phyloP scores from a whole-genome alignment of 805 yeast genomes.

The Huiozyma naganishii region DNA sequence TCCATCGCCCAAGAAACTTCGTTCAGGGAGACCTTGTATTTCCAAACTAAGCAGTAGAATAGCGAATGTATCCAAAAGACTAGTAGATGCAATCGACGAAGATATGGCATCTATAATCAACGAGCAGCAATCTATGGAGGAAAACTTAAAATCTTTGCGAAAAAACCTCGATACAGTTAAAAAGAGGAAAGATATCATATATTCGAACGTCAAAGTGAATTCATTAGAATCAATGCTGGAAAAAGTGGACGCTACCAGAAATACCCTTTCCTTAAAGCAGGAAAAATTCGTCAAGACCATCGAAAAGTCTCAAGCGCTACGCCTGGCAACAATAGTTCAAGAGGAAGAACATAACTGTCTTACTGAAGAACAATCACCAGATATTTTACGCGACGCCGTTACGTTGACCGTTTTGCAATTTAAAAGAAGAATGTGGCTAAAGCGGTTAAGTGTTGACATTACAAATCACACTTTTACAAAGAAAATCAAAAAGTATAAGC shows the following conservation, averaged over 20 bases:
- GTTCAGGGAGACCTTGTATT: neutral
- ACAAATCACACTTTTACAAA: conserved; percentile 33
- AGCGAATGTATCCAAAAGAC: neutral
- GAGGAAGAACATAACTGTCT: conserved; percentile 32
- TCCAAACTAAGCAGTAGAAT: conserved; percentile 1
- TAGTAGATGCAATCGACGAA: conserved; percentile 2
- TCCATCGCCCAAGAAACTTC: conserved; percentile 1
- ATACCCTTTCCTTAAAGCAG: neutral
- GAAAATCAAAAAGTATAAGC: conserved; percentile 70
- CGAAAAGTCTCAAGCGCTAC: conserved; percentile 57
- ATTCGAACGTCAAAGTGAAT: neutral
- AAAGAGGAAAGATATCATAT: neutral
- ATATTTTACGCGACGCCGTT: conserved; percentile 24
- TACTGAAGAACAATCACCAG: conserved; percentile 1
- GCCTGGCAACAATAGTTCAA: conserved; percentile 47
- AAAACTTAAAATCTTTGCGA: neutral
- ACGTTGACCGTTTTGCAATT: conserved; percentile 44
- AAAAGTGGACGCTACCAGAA: no score
- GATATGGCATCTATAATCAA: neutral
- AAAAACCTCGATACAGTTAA: neutral
- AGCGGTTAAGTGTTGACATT: conserved; percentile 41
- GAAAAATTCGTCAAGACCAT: conserved; percentile 19
- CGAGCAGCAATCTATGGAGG: neutral
- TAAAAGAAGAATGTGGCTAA: conserved; percentile 33
- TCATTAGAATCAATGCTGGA: neutral